Base-by-base conservation (phyloP, 495 filamentous ascomycete genomes). In the Talaromyces trachyspermus region DNA sequence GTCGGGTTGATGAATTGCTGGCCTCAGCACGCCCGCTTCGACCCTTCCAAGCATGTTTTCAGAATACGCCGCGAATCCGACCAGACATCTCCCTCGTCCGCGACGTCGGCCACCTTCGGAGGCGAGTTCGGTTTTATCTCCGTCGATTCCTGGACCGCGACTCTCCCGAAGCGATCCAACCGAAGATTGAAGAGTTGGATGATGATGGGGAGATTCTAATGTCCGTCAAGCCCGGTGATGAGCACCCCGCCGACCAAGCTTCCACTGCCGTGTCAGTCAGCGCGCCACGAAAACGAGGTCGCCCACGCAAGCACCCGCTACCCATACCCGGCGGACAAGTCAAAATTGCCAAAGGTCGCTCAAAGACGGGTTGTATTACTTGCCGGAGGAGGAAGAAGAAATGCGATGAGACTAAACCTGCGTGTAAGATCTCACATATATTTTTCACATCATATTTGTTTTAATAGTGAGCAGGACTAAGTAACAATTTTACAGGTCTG, bases 331-430 rank as follows among this genome's bases (percentile, higher is more conserved):
- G 79, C 15, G 54, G 63, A 12, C 68, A 72, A 42, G 77, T 72
- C 62, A 92, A 92, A 53, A 62, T 85, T 46, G 80, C 87, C 39
- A 92, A 94, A 56, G 86, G 85, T n/a, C 76, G 89, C 15, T 94
- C 88, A 49, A 95, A 95, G 71, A 95, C 89, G 3, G 89, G 89
- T 0, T 95, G 89, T 65, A 84, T 92, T 48, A 95, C 89, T 40
- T 96, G 89, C 70, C 78, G 89, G 47, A 84, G 85, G 57, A 75
- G 89, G 24, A 95, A 95, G 72, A 96, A 95, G 84, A 96, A 96
- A 70, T 96, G 89, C 66, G 89, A 95, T 60, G 89, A 96, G 70
- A 81, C 83, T n/a, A 94, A 90, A 57, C 89, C 89, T 46, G 71
- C 78, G 56, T 95, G 84, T 83, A 46, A 46, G 44, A 9, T 39